Conservation (phyloP, 257 asterid species). For the Fraxinus pennsylvanica region DNA sequence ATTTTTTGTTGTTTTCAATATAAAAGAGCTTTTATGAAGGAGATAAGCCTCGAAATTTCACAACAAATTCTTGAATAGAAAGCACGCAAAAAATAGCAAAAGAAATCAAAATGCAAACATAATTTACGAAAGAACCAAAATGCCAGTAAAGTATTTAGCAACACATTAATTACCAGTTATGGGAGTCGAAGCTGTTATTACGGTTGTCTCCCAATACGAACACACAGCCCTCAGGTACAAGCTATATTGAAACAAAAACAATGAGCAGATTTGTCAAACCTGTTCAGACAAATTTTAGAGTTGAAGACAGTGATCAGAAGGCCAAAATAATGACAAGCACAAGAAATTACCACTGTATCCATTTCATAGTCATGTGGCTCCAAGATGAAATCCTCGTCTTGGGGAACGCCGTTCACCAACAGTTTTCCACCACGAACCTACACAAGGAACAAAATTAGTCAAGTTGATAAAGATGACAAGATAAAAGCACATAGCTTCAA, state of each 20-base stretch:
- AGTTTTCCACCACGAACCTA: constrained; percentile 81
- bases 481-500: constrained; percentile 14
- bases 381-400: constrained; percentile 81
- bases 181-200: constrained; percentile 91
- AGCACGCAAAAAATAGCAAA: not conserved
- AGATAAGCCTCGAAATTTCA: not conserved
- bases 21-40: not conserved
- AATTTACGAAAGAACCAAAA: not conserved
- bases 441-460: constrained; percentile 20
- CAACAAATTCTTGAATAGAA: not conserved
- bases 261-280: constrained; percentile 2
- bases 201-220: constrained; percentile 98
- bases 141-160: not conserved
- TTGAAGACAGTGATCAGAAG: constrained; percentile 1
- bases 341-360: constrained; percentile 64
- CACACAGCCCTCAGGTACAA: constrained; percentile 87
- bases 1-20: not conserved
- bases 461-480: constrained; percentile 10
- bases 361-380: constrained; percentile 89
- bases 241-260: constrained; percentile 41
- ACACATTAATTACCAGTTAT: constrained; percentile 57
- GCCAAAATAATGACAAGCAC: constrained; percentile 8
- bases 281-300: not conserved
- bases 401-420: constrained; percentile 70
- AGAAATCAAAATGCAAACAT: not conserved